phyloP scores from a whole-genome alignment of 305 asterid species.

The Fraxinus albicans region DNA sequence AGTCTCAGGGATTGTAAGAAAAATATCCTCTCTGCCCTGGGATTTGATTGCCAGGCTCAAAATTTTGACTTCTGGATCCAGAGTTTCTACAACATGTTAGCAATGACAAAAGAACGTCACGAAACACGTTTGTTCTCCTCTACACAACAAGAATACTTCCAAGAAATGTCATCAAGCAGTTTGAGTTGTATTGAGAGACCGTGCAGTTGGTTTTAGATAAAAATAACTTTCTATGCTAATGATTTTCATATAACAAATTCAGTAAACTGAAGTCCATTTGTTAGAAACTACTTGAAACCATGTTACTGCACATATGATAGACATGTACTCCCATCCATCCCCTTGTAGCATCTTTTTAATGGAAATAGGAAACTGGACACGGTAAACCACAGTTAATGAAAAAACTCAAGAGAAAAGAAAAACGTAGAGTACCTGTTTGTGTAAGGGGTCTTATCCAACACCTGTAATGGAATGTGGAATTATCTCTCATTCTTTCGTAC shows the following conservation, averaged over 20 bases:
- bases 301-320: neutral
- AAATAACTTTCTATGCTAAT: neutral
- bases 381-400: neutral
- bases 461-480: neutral
- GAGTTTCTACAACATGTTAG: conserved; percentile 33
- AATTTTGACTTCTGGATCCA: conserved; percentile 57
- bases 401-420: neutral
- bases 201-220: neutral
- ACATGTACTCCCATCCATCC: neutral
- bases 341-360: neutral
- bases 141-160: neutral
- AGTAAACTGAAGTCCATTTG: neutral
- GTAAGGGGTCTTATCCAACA: neutral
- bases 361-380: neutral
- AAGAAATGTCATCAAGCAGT: neutral
- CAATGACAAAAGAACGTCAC: neutral
- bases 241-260: neutral
- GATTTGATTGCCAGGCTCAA: conserved; percentile 51
- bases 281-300: neutral
- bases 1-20: conserved; percentile 46
- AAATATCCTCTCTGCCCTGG: conserved; percentile 45
- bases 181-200: neutral
- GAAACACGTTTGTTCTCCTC: neutral
- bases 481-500: neutral
- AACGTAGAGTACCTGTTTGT: neutral